Base-by-base conservation (phyloP, 2,329 filamentous ascomycete genomes). In the Colletotrichum godetiae region DNA sequence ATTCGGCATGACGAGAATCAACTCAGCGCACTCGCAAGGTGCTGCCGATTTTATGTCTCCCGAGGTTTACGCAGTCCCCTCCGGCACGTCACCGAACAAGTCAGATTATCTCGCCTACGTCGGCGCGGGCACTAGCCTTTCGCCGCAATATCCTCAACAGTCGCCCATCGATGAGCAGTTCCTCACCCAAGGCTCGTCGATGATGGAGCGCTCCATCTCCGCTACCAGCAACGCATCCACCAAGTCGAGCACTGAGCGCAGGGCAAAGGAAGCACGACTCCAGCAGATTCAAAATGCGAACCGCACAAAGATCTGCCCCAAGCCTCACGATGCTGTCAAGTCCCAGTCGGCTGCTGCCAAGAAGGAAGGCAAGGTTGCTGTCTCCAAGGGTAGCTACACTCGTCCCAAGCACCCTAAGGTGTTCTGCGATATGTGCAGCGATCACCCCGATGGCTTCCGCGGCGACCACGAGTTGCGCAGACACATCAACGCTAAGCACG, bases 401-500 rank as follows among this genome's bases (percentile, higher is more conserved):
- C 92, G 93, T 19, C 93, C 93, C 31, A 90, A 90, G 77, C 92
- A 93, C 74, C 89, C 90, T 46, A 94, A 93, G 81, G 91, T 94
- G 74, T 89, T 89, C 79, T 97, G 95, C 81, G 80, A 83, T 1
- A 84, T 89, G 72, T 98, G 95, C 84, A 88, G 88, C 64, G 91
- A 94, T 68, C 89, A 94, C 65, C 92, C 92, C 0, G 89, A 93
- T 22, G 95, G 94, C 57, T 97, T 97, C 82, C 91, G 95, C 42
- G 95, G 95, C 67, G 93, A 95, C 29, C 95, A 97, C 80, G 95
- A 98, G 81, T 88, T 94, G 31, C 89, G 91, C 56, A 88, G 93
- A 22, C 93, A 95, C 76, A 88, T 88, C 66, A 89, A 89, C 55
- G 84, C 87, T 42, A 90, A 94, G 76, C 96, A 98, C 81, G 85